Evolutionary conservation across 176 grass and related monocot genomes (phyloP), one percentile per base, ranked within the genome.

Genomic region (Oryza meyeriana): DNA sequence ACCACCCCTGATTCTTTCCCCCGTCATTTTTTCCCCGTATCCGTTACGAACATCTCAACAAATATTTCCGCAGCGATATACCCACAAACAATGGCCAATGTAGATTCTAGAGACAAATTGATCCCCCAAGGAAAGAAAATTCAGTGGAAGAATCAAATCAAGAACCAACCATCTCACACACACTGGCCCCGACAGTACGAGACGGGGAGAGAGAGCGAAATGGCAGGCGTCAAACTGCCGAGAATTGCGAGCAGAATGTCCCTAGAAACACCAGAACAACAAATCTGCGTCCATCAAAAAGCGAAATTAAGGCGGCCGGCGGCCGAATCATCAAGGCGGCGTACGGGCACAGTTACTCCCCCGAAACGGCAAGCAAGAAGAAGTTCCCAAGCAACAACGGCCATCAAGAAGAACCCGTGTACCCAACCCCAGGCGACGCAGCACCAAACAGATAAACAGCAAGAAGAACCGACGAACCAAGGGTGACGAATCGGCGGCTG

Each of bases 41-140:
- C 75, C 76, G 25, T 75, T 75, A 88, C 85, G 24, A 69, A 47
- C 61, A 39, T 69, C 61, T 31, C 24, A 84, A 75, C 40, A 69
- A 80, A 80, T 75, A 75, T 88, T 88, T 87, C 39, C 40, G 4
- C 11, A 35, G 2, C 14, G 31, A 40, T 62, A 40, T 62, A 65
- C 40, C 52, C 25, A 80, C 40, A 17, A 44, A 33, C 17, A n/a
- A 86, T 42, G 35, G 57, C 69, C 61, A 42, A 9, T 48, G 8
- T 31, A 72, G 25, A 80, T 20, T 64, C 25, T 12, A 78, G 13
- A 72, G 8, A 47, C 27, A 71, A 45, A 1, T 68, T 28, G 45
- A 0, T 20, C 66, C 30, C 10, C 10, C 16, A 34, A 79, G 1
- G 22, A 13, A 33, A 62, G 6, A 71, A 50, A 14, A 36, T 5